Percentiles rank a stretch among this genome's conserved stretches.
phyloP scores from a whole-genome alignment of 2,329 filamentous ascomycete genomes.

The Lecanicillium sp. region DNA sequence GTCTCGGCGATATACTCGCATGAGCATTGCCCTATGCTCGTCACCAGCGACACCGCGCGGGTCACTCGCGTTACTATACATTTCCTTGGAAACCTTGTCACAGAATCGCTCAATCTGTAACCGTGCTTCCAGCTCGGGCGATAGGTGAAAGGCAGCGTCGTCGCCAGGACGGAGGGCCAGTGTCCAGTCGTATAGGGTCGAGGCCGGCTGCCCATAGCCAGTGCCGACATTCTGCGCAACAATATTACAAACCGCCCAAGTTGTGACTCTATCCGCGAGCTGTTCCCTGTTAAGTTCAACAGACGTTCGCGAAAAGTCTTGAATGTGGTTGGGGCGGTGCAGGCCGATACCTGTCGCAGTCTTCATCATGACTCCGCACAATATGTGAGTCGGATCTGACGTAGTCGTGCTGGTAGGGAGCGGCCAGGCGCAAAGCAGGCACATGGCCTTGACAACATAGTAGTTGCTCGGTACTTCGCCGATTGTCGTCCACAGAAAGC shows the following conservation, averaged over 20 bases:
- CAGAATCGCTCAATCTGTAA: constrained; percentile 67
- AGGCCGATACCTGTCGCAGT: constrained; percentile 76
- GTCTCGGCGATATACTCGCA: constrained; percentile 58
- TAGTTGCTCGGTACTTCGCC: constrained; percentile 71
- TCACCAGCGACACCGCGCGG: constrained; percentile 61
- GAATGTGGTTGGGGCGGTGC: constrained; percentile 71
- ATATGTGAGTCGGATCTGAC: constrained; percentile 72
- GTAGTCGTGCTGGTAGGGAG: constrained; percentile 74
- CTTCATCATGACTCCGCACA: constrained; percentile 81
- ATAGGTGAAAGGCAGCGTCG: constrained; percentile 49
- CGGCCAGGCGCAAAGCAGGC: constrained; percentile 73
- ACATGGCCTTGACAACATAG: constrained; percentile 73
- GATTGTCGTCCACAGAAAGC: constrained; percentile 69
- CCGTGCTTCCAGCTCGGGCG: constrained; percentile 55
- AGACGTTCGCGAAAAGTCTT: constrained; percentile 72
- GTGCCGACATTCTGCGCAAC: constrained; percentile 77
- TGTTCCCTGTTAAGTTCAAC: constrained; percentile 72
- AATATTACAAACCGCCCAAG: constrained; percentile 81
- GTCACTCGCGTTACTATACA: constrained; percentile 71
- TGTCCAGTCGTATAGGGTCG: constrained; percentile 69
- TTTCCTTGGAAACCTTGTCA: constrained; percentile 69
- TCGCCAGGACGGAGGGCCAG: constrained; percentile 53
- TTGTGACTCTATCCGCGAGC: constrained; percentile 67
- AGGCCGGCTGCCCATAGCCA: constrained; percentile 73
- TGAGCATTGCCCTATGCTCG: constrained; percentile 57